These are phyloP conservation scores for sweet orange (Citrus sinensis) DNA, from an alignment of 345 rosid species.

Conservation along the genomic window DNA sequence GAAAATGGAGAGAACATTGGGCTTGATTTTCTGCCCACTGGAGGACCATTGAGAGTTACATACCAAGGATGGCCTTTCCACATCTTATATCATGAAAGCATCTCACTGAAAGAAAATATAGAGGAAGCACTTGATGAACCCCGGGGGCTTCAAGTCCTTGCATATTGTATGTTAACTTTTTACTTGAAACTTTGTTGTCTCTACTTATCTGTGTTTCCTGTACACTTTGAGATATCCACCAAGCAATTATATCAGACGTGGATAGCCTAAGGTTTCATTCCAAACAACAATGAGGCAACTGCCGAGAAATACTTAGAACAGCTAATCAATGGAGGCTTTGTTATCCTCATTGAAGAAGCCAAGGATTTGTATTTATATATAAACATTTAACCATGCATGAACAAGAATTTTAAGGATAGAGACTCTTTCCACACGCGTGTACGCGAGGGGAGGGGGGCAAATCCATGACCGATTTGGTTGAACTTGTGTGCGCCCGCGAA, in stretches of 20 bases:
- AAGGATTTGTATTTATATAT: too few relatives aligned
- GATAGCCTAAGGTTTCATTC: conserved; percentile 4
- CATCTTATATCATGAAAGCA: neutral
- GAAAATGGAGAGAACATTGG: neutral
- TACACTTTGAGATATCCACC: neutral
- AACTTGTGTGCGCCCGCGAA: too few relatives aligned
- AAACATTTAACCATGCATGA: too few relatives aligned
- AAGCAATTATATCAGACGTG: neutral
- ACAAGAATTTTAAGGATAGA: too few relatives aligned
- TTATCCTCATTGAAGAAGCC: too few relatives aligned
- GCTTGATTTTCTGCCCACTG: neutral
- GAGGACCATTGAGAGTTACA: neutral
- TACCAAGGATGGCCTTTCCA: neutral
- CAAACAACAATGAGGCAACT: neutral
- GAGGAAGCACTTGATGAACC: too few relatives aligned
- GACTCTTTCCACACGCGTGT: too few relatives aligned
- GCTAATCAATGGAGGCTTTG: neutral
- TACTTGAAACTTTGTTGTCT: neutral
- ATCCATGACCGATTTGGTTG: too few relatives aligned
- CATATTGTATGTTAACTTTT: neutral
- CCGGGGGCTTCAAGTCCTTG: too few relatives aligned
- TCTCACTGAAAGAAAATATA: neutral
- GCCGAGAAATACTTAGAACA: neutral
- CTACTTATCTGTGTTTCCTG: neutral
- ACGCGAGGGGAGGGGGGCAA: too few relatives aligned